Conservation (phyloP, 1,284 basidiomycete species). For the Fomitopsis schrenkii region DNA sequence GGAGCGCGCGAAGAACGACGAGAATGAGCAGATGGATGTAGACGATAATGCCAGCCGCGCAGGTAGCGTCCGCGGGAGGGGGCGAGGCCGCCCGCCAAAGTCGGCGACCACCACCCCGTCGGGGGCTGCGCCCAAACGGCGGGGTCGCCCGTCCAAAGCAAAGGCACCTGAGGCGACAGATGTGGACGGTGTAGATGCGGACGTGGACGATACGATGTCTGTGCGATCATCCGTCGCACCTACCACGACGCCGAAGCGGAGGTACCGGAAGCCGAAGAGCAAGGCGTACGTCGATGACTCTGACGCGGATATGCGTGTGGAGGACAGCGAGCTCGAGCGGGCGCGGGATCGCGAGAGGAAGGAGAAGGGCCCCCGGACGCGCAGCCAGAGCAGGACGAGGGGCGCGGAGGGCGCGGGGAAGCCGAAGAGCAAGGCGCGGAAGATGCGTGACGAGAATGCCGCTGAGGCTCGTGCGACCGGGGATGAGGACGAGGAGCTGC, state of each 20-base stretch:
- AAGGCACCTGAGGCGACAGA: slow-evolving; percentile 9
- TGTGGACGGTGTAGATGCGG: slow-evolving; percentile 15
- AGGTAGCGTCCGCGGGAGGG: slow-evolving; percentile 17
- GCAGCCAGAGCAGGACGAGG: slow-evolving; percentile 18
- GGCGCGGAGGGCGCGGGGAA: not conserved
- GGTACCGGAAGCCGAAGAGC: slow-evolving; percentile 23
- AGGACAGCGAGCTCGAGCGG: slow-evolving; percentile 14
- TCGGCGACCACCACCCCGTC: slow-evolving; percentile 11
- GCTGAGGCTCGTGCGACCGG: slow-evolving; percentile 2
- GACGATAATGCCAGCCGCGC: slow-evolving; percentile 22
- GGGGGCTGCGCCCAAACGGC: slow-evolving; percentile 15
- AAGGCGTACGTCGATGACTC: slow-evolving; percentile 19
- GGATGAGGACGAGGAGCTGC: slow-evolving; percentile 18
- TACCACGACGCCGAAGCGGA: slow-evolving; percentile 15
- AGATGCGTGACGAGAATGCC: slow-evolving; percentile 12
- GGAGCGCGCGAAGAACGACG: slow-evolving; percentile 15
- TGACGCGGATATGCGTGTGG: slow-evolving; percentile 18
- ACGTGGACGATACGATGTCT: slow-evolving; percentile 15
- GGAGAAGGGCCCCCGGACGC: slow-evolving; percentile 12
- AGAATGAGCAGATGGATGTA: slow-evolving; percentile 25
- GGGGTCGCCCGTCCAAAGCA: slow-evolving; percentile 15
- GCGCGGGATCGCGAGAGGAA: not conserved
- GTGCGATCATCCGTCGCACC: slow-evolving; percentile 11
- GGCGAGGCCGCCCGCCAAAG: slow-evolving; percentile 14
- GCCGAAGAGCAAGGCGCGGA: slow-evolving; percentile 13